Conservation (phyloP, 2,329 filamentous ascomycete species). For the Simplicillium aogashimaense region DNA sequence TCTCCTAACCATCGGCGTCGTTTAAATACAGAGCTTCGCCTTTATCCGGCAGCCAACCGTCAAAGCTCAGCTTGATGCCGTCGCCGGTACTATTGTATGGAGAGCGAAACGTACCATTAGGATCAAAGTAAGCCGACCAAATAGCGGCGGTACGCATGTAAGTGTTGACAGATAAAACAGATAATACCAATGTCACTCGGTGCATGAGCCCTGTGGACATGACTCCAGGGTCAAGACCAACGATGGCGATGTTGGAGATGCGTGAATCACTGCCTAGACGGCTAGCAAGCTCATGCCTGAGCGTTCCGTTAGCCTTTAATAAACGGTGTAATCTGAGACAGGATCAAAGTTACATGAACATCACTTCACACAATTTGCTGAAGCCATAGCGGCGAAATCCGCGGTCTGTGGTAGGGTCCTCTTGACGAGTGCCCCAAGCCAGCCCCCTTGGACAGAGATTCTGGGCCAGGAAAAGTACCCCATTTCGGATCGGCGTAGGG, state of each 20-base stretch:
- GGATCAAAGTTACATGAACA: neutral
- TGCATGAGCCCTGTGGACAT: slow-evolving; percentile 23
- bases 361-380: too few species aligned
- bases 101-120: slow-evolving; percentile 20
- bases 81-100: slow-evolving; percentile 22
- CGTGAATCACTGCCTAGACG: slow-evolving; percentile 22
- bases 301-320: slow-evolving; percentile 13
- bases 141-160: slow-evolving; percentile 14
- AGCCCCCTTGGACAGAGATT: too few species aligned
- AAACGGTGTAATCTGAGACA: slow-evolving; percentile 15
- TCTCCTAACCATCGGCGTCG: slow-evolving; percentile 17
- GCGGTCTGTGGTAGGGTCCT: too few species aligned
- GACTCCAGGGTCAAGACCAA: slow-evolving; percentile 26
- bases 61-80: slow-evolving; percentile 8
- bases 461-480: too few species aligned
- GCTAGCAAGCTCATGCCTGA: slow-evolving; percentile 21
- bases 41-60: too few species aligned
- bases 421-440: too few species aligned
- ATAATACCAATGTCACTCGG: slow-evolving; percentile 14
- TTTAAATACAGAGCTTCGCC: slow-evolving; percentile 18
- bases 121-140: slow-evolving; percentile 13
- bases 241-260: slow-evolving; percentile 22
- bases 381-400: too few species aligned
- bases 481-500: too few species aligned
- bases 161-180: slow-evolving; percentile 12